Conservation (phyloP, 345 rosid genomes). For the Raphanus raphanistrum region DNA sequence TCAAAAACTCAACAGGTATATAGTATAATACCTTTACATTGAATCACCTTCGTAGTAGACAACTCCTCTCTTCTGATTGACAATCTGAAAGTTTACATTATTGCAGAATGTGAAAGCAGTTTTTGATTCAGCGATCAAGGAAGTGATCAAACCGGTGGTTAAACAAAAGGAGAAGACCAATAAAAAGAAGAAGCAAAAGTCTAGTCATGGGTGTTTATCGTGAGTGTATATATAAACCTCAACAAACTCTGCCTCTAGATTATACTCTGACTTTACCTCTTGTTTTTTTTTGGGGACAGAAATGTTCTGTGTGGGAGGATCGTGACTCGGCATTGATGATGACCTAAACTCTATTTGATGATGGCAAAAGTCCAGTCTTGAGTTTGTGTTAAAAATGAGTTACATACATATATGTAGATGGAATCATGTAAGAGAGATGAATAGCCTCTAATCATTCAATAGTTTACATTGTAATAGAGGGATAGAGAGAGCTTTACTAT, state of each 20-base stretch:
- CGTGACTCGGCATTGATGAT: conserved; percentile 36
- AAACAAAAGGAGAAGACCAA: conserved; percentile 75
- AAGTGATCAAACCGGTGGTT: conserved; percentile 78
- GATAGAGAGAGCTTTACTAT: background rate
- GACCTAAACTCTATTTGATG: background rate
- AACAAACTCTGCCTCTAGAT: conserved; percentile 12
- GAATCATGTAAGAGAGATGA: conserved; percentile 28
- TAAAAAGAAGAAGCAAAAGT: conserved; percentile 47
- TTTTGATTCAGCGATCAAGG: conserved; percentile 92
- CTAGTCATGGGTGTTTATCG: conserved; percentile 67
- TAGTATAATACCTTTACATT: background rate
- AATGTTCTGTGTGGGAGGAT: conserved; percentile 42
- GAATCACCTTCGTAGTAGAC: background rate
- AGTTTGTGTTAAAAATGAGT: conserved; percentile 31
- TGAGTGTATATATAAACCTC: conserved; percentile 43
- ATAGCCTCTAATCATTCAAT: conserved; percentile 34
- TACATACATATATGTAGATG: background rate
- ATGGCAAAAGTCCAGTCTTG: conserved; percentile 16
- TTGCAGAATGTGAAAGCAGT: conserved; percentile 93
- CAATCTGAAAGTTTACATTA: background rate
- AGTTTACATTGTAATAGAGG: conserved; percentile 20
- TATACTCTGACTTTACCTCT: conserved; percentile 10
- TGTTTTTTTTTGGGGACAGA: conserved; percentile 19
- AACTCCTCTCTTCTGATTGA: background rate
- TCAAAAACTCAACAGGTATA: conserved; percentile 96